A percentile compares a stretch with the other conserved stretches of the same genome.
These are phyloP conservation scores for Phaeotremella skinneri DNA, from an alignment of 768 basidiomycete genomes.

Conservation along the genomic window DNA sequence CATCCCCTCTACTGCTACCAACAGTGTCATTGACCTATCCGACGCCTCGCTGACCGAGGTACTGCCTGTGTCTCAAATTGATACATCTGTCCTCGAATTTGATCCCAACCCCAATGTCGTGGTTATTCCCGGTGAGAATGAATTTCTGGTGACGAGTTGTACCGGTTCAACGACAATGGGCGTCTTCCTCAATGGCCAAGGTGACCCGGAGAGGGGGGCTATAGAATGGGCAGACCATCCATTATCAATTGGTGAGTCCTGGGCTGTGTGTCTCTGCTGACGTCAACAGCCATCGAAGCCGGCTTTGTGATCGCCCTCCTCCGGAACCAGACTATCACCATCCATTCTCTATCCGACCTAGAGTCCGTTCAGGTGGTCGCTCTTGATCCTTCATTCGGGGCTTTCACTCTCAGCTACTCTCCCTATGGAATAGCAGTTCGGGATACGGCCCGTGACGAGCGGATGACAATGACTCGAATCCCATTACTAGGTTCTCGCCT, in stretches of 20 bases:
- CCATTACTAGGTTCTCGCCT: slow-evolving; percentile 33
- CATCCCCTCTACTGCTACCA: slow-evolving; percentile 50
- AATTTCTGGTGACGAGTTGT: slow-evolving; percentile 83
- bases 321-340: slow-evolving; percentile 71
- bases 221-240: slow-evolving; percentile 82
- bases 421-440: slow-evolving; percentile 46
- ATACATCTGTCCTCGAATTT: slow-evolving; percentile 46
- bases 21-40: slow-evolving; percentile 78
- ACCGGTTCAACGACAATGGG: slow-evolving; percentile 78
- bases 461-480: slow-evolving; percentile 24
- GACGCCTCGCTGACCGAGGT: slow-evolving; percentile 67
- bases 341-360: slow-evolving; percentile 69
- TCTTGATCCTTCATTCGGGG: slow-evolving; percentile 52
- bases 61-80: slow-evolving; percentile 73
- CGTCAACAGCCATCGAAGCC: slow-evolving; percentile 67
- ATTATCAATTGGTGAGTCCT: slow-evolving; percentile 67
- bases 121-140: slow-evolving; percentile 65
- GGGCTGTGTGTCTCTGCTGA: slow-evolving; percentile 6
- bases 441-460: slow-evolving; percentile 38
- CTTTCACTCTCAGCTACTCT: slow-evolving; percentile 38
- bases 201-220: slow-evolving; percentile 86
- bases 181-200: slow-evolving; percentile 76
- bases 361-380: slow-evolving; percentile 66
- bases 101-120: slow-evolving; percentile 59
- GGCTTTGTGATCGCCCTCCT: slow-evolving; percentile 77